Evolutionary conservation across 495 filamentous ascomycete genomes (phyloP), one percentile per base, ranked within the genome.

Genomic region (Sphaerosporella brunnea): DNA sequence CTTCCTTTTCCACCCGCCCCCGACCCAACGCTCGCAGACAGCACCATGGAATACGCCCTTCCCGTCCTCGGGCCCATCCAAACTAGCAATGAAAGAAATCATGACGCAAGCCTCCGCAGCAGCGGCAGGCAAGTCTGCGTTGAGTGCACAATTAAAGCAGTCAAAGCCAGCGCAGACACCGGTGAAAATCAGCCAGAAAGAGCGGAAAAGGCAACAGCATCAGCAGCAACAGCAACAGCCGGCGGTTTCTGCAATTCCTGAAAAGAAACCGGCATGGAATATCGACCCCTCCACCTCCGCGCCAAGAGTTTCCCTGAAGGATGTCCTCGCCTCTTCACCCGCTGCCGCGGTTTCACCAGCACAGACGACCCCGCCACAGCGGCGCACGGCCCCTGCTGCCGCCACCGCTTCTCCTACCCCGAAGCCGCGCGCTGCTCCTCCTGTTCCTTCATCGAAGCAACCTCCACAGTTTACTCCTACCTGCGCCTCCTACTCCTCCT

Each of bases 131-230:
- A 73, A 74, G 4, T 93, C 85, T 0, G 78, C 74, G 26, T 66
- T 94, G 1, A 80, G 85, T 0, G 65, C 79, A n/a, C 83, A 69
- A 0, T 69, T n/a, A n/a, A n/a, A n/a, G n/a, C n/a, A n/a, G n/a
- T 94, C 42, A 24, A 19, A n/a, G n/a, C 24, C 61, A 66, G 42
- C 57, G 9, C 39, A 38, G n/a, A 39, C 19, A 38, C 8, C 16
- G 19, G 65, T 60, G 62, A 93, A 76, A 53, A 52, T 92, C 35
- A 90, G 84, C 1, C 90, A 96, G 53, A 88, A 85, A 58, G 88
- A 94, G 58, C 76, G 84, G 9, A 94, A 93, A 65, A 83, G 74
- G 58, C 72, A 82, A 39, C 75, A 84, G 52, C 77, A 83, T 51
- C 73, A 79, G 55, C 71, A 74, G 52, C 64, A 73, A 50, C 77